Evolutionary conservation across 805 yeast genomes (phyloP), one percentile per base, ranked within the genome.

Genomic region (Saccharomycopsis lassenensis): DNA sequence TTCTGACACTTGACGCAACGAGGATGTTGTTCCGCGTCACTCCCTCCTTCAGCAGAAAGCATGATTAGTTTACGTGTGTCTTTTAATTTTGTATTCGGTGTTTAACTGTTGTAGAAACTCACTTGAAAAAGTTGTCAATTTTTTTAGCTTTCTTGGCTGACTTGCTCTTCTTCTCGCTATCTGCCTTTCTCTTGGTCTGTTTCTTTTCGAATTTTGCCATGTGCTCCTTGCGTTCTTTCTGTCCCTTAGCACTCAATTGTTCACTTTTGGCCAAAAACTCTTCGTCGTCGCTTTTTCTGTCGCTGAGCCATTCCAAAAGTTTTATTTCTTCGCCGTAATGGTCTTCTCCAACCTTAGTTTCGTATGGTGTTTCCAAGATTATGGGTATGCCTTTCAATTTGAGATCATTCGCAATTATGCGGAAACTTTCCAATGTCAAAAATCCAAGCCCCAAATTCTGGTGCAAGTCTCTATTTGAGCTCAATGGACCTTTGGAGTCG

Each of bases 401-500:
- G 1, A 63, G 56, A 37, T 71, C 72, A 55, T 86, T 85, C 45
- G 93, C 84, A 35, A 89, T 58, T 18, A 75, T 58, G 46, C 94
- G 62, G 55, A 91, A 91, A 10, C 78, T 73, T 47, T 89, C 95
- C 31, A 91, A 62, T 0, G 95, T 95, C 31, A 91, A 52, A 50
- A 83, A 91, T 0, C 98, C 98, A 46, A 72, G 65, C 1, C 98
- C 98, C 25, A 91, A 58, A 41, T 76, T 73, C 53, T 91, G 94
- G 54, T 91, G 98, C 37, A 89, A 67, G 56, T 91, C 98, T 44
- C 94, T 68, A 49, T 84, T 84, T 17, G 94, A 86, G 2, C 79
- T 91, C 29, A 83, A 55, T 2, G 97, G 97, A 3, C 94, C 93
- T 59, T 89, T 87, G 5, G 97, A 89, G 54, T 91, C 98, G 53